Percentiles rank a stretch among this genome's conserved stretches.
These are phyloP conservation scores for Dendrobium huoshanense DNA, from an alignment of 106 monocot genomes.

Conservation along the genomic window DNA sequence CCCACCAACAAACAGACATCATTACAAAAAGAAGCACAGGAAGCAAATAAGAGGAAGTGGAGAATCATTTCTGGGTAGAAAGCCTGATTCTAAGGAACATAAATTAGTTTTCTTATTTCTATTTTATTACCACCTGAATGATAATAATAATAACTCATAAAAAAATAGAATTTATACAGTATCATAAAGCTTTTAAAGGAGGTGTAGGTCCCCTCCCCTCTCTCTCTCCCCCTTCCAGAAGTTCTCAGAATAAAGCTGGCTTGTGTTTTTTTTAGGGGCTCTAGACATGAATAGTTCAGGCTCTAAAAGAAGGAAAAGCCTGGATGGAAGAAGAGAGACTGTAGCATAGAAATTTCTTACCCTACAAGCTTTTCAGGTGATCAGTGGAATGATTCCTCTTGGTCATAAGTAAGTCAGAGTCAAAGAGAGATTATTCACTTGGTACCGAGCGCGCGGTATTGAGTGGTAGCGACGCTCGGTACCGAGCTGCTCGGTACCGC, in stretches of 20 bases:
- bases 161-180: neutral
- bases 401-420: neutral
- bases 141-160: neutral
- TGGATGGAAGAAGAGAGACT: neutral
- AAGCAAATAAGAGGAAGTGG: neutral
- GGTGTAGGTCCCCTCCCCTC: neutral
- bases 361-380: neutral
- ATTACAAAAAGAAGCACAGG: constrained; percentile 4
- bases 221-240: too few species aligned
- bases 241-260: constrained; percentile 1
- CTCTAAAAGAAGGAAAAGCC: constrained; percentile 1
- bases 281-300: neutral
- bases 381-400: neutral
- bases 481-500: too few species aligned
- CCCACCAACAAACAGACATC: constrained; percentile 22
- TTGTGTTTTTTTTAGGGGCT: neutral
- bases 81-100: too few species aligned
- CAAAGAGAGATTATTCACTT: neutral
- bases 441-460: too few species aligned
- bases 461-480: too few species aligned
- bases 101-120: neutral
- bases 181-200: neutral
- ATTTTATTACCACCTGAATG: neutral
- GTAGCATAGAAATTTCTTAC: neutral
- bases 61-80: too few species aligned